phyloP scores from a whole-genome alignment of 163 green algal genomes.

The Volvox carteri region DNA sequence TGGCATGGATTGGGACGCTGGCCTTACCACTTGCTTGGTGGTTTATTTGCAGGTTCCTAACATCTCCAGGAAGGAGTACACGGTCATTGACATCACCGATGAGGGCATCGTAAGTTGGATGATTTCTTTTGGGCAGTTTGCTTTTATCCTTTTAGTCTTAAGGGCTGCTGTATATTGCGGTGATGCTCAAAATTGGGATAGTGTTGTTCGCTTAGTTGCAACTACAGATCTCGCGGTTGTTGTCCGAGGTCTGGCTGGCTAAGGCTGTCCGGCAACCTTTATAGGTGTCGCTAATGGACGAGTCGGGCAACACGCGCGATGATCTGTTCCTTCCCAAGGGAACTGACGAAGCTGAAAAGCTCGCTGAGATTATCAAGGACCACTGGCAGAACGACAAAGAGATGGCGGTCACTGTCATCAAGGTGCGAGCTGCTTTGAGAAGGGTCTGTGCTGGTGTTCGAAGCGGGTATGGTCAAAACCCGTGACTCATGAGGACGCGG shows the following conservation, averaged over 20 bases:
- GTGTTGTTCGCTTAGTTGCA: too few species aligned
- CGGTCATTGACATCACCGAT: slow-evolving; percentile 96
- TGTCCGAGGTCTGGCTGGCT: too few species aligned
- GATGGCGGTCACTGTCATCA: slow-evolving; percentile 95
- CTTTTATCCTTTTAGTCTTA: too few species aligned
- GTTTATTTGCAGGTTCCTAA: slow-evolving; percentile 86
- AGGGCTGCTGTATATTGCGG: too few species aligned
- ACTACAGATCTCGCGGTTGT: too few species aligned
- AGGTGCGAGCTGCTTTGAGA: slow-evolving; percentile 66
- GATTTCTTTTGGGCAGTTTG: background rate
- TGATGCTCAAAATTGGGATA: too few species aligned
- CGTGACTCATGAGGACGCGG: too few species aligned
- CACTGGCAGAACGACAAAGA: slow-evolving; percentile 95
- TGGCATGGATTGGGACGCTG: too few species aligned
- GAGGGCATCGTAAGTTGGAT: slow-evolving; percentile 94
- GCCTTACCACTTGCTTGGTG: too few species aligned
- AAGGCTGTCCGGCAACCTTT: too few species aligned
- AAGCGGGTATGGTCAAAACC: background rate
- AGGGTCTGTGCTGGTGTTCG: background rate
- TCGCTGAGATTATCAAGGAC: slow-evolving; percentile 89
- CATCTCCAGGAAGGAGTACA: slow-evolving; percentile 95
- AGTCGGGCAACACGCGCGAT: slow-evolving; percentile 94
- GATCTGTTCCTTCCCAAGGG: slow-evolving; percentile 95
- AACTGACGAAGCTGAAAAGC: slow-evolving; percentile 92
- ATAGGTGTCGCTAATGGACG: slow-evolving; percentile 91